A percentile compares a stretch with the other conserved stretches of the same genome.
phyloP scores from a whole-genome alignment of 2,329 filamentous ascomycete genomes.

The Colletotrichum shisoi region DNA sequence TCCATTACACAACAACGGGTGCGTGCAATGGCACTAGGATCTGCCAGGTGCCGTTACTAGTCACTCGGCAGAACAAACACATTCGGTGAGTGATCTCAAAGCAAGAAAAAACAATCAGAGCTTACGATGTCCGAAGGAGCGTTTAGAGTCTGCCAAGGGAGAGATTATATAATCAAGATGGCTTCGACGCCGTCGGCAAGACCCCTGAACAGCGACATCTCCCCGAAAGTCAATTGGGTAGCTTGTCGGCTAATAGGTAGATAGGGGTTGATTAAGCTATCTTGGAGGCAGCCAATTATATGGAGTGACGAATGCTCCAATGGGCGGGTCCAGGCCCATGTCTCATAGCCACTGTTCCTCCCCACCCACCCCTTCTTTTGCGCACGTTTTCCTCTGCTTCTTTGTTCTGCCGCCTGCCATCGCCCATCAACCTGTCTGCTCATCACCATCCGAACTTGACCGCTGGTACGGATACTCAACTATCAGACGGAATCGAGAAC shows the following conservation, averaged over 20 bases:
- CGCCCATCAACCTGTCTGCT: neutral
- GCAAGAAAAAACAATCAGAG: too few species aligned
- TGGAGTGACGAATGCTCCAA: neutral
- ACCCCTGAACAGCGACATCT: neutral
- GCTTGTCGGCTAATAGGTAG: neutral
- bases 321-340: neutral
- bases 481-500: neutral
- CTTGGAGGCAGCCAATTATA: constrained; percentile 5
- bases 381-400: constrained; percentile 4
- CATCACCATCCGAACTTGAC: constrained; percentile 1
- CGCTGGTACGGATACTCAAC: neutral
- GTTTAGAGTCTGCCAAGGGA: neutral
- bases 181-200: neutral
- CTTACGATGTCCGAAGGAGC: too few species aligned
- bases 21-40: too few species aligned
- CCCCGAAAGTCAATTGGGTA: neutral
- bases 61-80: too few species aligned
- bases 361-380: neutral
- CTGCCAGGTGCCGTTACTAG: too few species aligned
- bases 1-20: too few species aligned
- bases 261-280: neutral
- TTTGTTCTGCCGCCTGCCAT: neutral
- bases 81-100: too few species aligned
- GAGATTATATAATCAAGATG: neutral
- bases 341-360: neutral